These are phyloP conservation scores for Alisma plantagoaquatica DNA, from an alignment of 106 monocot species.

Conservation along the genomic window DNA sequence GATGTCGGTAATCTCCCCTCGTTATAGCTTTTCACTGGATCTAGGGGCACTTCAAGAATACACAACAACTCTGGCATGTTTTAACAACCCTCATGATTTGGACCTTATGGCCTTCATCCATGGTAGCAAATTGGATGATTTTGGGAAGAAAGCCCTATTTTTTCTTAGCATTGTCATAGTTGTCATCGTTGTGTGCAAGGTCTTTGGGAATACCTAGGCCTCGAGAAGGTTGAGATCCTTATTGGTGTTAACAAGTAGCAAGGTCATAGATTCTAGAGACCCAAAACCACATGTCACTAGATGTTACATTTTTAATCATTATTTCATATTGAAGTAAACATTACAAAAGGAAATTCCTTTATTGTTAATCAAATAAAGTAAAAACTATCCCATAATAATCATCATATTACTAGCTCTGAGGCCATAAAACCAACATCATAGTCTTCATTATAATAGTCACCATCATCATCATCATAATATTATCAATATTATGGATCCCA, in stretches of 20 bases:
- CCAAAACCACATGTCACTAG: too few relatives aligned
- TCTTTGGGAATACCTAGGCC: slow-evolving; percentile 66
- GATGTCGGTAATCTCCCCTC: slow-evolving; percentile 47
- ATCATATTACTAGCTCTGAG: too few relatives aligned
- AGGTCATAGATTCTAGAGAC: slow-evolving; percentile 50
- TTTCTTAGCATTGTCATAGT: slow-evolving; percentile 68
- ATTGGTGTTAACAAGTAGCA: too few relatives aligned
- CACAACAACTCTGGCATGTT: slow-evolving; percentile 30
- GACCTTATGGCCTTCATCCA: slow-evolving; percentile 1
- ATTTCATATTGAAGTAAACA: too few relatives aligned
- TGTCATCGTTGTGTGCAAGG: slow-evolving; percentile 56
- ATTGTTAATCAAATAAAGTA: too few relatives aligned
- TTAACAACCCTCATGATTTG: slow-evolving; percentile 29
- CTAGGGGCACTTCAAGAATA: slow-evolving; percentile 38
- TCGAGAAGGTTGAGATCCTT: slow-evolving; percentile 53
- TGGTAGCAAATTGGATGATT: slow-evolving; percentile 55
- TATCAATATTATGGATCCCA: too few relatives aligned
- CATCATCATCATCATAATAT: too few relatives aligned
- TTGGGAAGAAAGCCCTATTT: slow-evolving; percentile 52
- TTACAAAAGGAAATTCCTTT: too few relatives aligned
- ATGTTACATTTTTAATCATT: too few relatives aligned
- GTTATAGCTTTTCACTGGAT: slow-evolving; percentile 16
- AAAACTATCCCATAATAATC: too few relatives aligned
- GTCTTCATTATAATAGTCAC: too few relatives aligned
- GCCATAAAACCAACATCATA: too few relatives aligned